Conservation (phyloP, 1,139 yeast species). For the Hyphopichia khmerensis region DNA sequence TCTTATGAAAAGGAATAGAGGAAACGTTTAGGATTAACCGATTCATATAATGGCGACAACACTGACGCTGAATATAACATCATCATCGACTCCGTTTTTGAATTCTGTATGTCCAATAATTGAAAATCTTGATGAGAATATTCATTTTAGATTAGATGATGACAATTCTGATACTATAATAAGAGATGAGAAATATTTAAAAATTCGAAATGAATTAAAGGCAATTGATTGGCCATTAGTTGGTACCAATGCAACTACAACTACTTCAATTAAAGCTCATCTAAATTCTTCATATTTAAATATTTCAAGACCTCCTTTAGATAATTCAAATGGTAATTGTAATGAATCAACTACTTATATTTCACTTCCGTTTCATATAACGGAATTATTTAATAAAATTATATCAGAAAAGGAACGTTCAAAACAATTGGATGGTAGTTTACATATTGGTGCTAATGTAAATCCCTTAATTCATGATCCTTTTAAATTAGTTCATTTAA, state of each 20-base stretch:
- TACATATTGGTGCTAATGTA: constrained; percentile 56
- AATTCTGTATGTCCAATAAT: constrained; percentile 43
- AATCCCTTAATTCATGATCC: constrained; percentile 56
- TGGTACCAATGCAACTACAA: constrained; percentile 16
- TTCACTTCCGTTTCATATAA: constrained; percentile 42
- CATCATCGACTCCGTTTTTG: constrained; percentile 25
- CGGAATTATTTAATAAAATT: constrained; percentile 28
- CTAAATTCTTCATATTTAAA: constrained; percentile 32
- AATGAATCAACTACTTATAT: constrained; percentile 45
- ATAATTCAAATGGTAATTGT: constrained; percentile 13
- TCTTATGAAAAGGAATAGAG: no score
- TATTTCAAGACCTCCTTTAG: constrained; percentile 39
- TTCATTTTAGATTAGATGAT: constrained; percentile 26
- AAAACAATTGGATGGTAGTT: constrained; percentile 42
- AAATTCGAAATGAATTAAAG: background rate
- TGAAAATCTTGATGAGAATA: constrained; percentile 32
- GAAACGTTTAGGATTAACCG: no score
- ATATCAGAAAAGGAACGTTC: constrained; percentile 27
- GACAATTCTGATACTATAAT: background rate
- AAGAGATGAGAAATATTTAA: background rate
- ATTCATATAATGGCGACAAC: constrained; percentile 2
- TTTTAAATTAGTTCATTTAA: constrained; percentile 49
- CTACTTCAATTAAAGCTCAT: constrained; percentile 14
- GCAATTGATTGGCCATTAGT: constrained; percentile 36
- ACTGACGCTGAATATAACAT: constrained; percentile 17